Base-by-base conservation (phyloP, 148 eudicot species). In the Pouteria glomerata region DNA sequence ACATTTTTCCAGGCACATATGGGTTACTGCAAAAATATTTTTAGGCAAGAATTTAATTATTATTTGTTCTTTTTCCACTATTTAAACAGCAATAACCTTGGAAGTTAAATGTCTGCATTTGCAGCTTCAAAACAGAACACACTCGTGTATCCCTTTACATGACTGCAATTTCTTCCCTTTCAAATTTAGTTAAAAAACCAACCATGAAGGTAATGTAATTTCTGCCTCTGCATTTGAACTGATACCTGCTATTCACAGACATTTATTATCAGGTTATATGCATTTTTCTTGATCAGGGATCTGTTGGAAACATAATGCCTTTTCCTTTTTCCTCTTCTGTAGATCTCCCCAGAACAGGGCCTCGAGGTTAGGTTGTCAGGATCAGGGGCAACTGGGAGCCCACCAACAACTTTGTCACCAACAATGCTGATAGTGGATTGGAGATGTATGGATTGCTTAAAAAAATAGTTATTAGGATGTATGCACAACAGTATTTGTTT, bases 341-440 rank as follows among this genome's bases (percentile, higher is more conserved):
- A 93, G 98, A 76, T 85, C 72, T 71, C 55, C 70, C 98, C 98
- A 14, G 88, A 87, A 73, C 72, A 83, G 42, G 98, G 98, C 69
- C 81, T 93, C 42, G 91, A 85, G 64, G 85, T 93, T 73, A 85
- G 57, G 41, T 82, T 93, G 75, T 90, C 97, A 57, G 97, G 97
- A 48, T 83, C 98, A 69, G 98, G 78, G 73, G 88, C 91, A 78
- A 77, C 85, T 48, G 98, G 93, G 76, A 81, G 56, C 58, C 86
- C 89, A 60, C 92, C 97, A 7, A 90, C 98, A 68, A 93, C 98
- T 59, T 83, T 93, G 75, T 89, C 98, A 35, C 98, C 98, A 4
- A 77, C 89, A 34, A 74, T 76, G 63, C 75, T 93, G 81, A 76
- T 77, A 72, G 80, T 91, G 51, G 90, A 89, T 52, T 93, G 98